Conservation (phyloP, 2,329 filamentous ascomycete genomes). For the Penicillium sumatraense region DNA sequence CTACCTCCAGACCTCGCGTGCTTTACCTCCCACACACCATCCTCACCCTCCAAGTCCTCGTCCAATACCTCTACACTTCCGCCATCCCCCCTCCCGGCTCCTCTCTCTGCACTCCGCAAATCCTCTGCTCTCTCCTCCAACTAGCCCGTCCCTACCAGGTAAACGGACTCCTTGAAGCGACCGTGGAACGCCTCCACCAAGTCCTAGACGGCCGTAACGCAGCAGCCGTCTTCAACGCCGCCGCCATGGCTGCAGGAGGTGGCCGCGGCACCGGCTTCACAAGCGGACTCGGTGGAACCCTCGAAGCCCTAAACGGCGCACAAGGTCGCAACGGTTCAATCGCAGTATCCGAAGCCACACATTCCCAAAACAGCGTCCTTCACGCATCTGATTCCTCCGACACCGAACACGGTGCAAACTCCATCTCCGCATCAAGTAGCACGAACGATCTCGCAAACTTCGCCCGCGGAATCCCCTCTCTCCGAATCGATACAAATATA, state of each 20-base stretch:
- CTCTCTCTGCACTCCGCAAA: constrained; percentile 87
- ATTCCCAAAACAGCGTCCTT: constrained; percentile 34
- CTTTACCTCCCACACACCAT: constrained; percentile 93
- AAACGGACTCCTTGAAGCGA: constrained; percentile 88
- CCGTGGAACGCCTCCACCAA: constrained; percentile 86
- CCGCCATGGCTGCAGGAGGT: constrained; percentile 95
- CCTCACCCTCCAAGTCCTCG: constrained; percentile 83
- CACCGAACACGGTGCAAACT: constrained; percentile 39
- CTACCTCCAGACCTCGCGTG: constrained; percentile 74
- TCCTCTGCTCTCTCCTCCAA: constrained; percentile 92
- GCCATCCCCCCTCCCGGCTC: constrained; percentile 77
- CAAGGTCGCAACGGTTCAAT: constrained; percentile 31
- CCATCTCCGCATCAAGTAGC: constrained; percentile 35
- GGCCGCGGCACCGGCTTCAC: constrained; percentile 78
- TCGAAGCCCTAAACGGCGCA: constrained; percentile 47
- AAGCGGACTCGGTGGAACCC: constrained; percentile 55
- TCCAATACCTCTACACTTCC: constrained; percentile 93
- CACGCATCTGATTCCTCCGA: constrained; percentile 45
- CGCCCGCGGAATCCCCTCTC: constrained; percentile 36
- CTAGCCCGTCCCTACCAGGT: constrained; percentile 91
- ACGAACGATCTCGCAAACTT: constrained; percentile 28
- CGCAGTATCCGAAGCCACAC: constrained; percentile 24
- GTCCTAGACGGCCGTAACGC: constrained; percentile 92
- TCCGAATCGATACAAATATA: constrained; percentile 48
- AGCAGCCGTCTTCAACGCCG: constrained; percentile 96